phyloP scores from a whole-genome alignment of 2,329 filamentous ascomycete species.

The Aspergillus glaucus region DNA sequence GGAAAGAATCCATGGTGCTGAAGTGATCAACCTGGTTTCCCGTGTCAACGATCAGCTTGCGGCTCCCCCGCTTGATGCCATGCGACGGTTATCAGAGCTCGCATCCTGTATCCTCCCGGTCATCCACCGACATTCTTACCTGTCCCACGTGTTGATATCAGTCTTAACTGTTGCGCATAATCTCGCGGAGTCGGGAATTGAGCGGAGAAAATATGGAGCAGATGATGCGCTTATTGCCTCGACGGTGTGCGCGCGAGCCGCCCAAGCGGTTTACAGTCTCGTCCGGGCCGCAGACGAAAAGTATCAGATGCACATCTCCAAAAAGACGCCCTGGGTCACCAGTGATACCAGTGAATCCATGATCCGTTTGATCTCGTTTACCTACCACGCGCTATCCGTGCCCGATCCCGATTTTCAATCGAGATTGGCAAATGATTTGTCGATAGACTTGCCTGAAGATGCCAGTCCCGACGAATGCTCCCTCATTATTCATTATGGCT shows the following conservation, averaged over 20 bases:
- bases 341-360: slow-evolving; percentile 36
- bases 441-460: slow-evolving; percentile 27
- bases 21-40: slow-evolving; percentile 21
- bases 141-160: slow-evolving; percentile 17
- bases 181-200: slow-evolving; percentile 25
- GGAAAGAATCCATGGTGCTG: slow-evolving; percentile 22
- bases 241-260: slow-evolving; percentile 9
- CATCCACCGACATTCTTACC: slow-evolving; percentile 22
- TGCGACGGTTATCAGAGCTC: slow-evolving; percentile 25
- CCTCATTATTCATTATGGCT: slow-evolving; percentile 44
- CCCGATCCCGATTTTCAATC: slow-evolving; percentile 26
- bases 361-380: slow-evolving; percentile 26
- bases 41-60: slow-evolving; percentile 24
- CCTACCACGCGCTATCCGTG: slow-evolving; percentile 25
- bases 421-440: slow-evolving; percentile 31
- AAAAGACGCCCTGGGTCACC: slow-evolving; percentile 38
- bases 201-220: slow-evolving; percentile 17
- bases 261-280: slow-evolving; percentile 22
- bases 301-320: slow-evolving; percentile 35
- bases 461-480: slow-evolving; percentile 21
- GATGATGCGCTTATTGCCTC: slow-evolving; percentile 17
- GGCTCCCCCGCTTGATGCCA: slow-evolving; percentile 19
- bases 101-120: slow-evolving; percentile 20
- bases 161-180: slow-evolving; percentile 20
- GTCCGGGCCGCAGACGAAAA: slow-evolving; percentile 27